Evolutionary conservation across 768 basidiomycete genomes (phyloP).

Genomic region (Kwoniella sp.): DNA sequence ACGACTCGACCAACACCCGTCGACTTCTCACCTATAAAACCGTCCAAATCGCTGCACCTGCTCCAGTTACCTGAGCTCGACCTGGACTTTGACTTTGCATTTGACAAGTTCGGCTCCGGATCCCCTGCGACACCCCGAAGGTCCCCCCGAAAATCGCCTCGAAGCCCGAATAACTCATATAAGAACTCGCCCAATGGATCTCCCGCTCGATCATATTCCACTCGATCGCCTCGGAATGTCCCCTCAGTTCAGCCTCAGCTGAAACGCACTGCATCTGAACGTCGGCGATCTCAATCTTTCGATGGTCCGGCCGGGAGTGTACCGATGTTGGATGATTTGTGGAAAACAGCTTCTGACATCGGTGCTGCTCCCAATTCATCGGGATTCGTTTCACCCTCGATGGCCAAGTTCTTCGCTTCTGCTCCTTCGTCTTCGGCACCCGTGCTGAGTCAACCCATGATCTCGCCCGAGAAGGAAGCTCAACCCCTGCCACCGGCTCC

Average conservation of each 20-base stretch:
- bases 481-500: conserved; percentile 11
- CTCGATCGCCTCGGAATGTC: conserved; percentile 13
- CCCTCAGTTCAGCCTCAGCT: conserved; percentile 4
- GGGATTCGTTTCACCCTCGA: conserved; percentile 20
- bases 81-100: conserved; percentile 46
- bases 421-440: conserved; percentile 23
- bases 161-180: conserved; percentile 9
- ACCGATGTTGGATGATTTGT: conserved; percentile 30
- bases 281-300: conserved; percentile 41
- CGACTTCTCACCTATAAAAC: conserved; percentile 27
- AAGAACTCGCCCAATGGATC: conserved; percentile 8
- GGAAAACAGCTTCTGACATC: conserved; percentile 27
- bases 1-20: conserved; percentile 13
- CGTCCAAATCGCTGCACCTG: conserved; percentile 48
- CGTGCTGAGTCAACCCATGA: conserved; percentile 23
- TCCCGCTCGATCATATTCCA: conserved; percentile 10
- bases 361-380: conserved; percentile 1
- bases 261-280: conserved; percentile 25
- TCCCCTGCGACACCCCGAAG: conserved; percentile 40
- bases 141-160: conserved; percentile 30
- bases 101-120: conserved; percentile 38
- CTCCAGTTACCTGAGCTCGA: conserved; percentile 53
- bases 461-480: conserved; percentile 6
- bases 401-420: conserved; percentile 26
- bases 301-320: conserved; percentile 31